phyloP scores from a whole-genome alignment of 257 asterid species.

The Solanum clarkiae region DNA sequence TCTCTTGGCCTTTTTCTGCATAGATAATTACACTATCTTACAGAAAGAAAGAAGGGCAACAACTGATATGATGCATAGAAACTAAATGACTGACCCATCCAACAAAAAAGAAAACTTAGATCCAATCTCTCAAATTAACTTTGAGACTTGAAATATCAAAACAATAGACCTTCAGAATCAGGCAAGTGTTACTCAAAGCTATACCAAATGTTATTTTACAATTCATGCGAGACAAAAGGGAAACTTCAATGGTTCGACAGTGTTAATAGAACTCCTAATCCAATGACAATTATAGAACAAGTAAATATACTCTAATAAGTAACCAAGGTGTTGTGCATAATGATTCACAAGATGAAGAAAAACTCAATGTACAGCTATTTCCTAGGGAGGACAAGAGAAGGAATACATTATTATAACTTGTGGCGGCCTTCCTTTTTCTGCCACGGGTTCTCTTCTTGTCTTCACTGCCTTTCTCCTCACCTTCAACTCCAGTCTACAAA shows the following conservation, averaged over 20 bases:
- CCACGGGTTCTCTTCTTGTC: constrained; percentile 58
- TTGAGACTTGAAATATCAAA: background rate
- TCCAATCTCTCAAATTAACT: background rate
- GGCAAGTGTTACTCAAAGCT: background rate
- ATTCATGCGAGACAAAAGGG: background rate
- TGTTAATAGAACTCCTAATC: background rate
- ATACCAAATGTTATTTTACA: background rate
- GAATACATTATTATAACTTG: constrained; percentile 48
- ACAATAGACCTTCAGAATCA: background rate
- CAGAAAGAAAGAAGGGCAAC: background rate
- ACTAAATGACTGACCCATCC: background rate
- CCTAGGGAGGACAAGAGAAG: background rate
- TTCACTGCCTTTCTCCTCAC: constrained; percentile 22
- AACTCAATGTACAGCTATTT: background rate
- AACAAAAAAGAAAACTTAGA: background rate
- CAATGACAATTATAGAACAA: background rate
- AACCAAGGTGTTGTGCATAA: background rate
- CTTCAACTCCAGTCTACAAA: constrained; percentile 33
- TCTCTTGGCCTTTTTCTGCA: constrained; percentile 75
- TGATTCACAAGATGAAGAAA: background rate
- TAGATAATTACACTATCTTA: background rate
- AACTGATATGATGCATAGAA: background rate
- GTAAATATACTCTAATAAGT: background rate
- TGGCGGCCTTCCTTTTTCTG: constrained; percentile 50
- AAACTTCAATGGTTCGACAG: background rate